Conservation (phyloP, 768 basidiomycete species). For the Leucosporidium creatinivorum region DNA sequence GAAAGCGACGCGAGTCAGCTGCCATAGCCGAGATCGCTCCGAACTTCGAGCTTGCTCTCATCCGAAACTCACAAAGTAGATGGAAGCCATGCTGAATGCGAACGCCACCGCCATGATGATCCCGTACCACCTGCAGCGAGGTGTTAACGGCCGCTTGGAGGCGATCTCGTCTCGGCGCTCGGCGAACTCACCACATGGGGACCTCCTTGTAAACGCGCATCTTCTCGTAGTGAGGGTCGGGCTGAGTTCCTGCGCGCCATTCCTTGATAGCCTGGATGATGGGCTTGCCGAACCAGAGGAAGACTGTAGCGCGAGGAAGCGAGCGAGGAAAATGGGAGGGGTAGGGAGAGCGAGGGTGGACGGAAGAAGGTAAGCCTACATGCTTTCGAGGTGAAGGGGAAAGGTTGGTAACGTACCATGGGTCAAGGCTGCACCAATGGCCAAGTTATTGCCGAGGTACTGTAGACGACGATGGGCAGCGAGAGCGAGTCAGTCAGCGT, state of each 20-base stretch:
- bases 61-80: constrained; percentile 6
- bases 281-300: constrained; percentile 17
- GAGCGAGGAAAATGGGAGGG: too few relatives aligned
- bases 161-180: too few relatives aligned
- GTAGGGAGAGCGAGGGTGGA: background rate
- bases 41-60: too few relatives aligned
- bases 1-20: constrained; percentile 19
- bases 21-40: too few relatives aligned
- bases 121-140: constrained; percentile 20
- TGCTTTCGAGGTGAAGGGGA: background rate
- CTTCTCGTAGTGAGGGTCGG: constrained; percentile 30
- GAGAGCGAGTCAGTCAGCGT: too few relatives aligned
- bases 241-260: constrained; percentile 26
- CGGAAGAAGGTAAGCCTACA: background rate
- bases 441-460: constrained; percentile 13
- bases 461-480: background rate
- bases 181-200: constrained; percentile 25
- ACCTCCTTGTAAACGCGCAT: constrained; percentile 28
- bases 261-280: constrained; percentile 25
- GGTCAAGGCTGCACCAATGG: constrained; percentile 31
- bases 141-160: too few relatives aligned
- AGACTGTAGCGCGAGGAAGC: background rate
- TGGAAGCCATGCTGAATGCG: constrained; percentile 23
- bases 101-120: constrained; percentile 21
- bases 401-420: constrained; percentile 12